These are phyloP conservation scores for Cicer judaicum DNA, from an alignment of 306 rosid genomes.

Conservation along the genomic window DNA sequence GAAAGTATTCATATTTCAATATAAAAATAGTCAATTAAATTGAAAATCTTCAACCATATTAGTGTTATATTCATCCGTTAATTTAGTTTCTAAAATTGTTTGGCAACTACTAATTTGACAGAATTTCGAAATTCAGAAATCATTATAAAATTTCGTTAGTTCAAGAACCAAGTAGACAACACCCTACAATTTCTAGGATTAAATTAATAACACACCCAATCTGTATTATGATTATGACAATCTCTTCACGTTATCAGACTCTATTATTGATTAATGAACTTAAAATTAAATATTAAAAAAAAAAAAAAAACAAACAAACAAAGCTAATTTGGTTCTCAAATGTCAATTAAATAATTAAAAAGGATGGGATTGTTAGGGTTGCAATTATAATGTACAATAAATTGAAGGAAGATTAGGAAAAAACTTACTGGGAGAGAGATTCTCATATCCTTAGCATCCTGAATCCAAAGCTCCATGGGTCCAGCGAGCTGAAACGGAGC, in stretches of 20 bases:
- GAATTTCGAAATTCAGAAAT: too few relatives aligned
- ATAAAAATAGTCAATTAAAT: too few relatives aligned
- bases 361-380: not conserved
- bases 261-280: not conserved
- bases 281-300: not conserved
- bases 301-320: not conserved
- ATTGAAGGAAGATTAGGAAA: not conserved
- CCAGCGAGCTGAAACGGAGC: slow-evolving; percentile 96
- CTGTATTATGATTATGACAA: not conserved
- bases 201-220: too few relatives aligned
- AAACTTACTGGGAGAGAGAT: slow-evolving; percentile 78
- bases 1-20: too few relatives aligned
- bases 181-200: too few relatives aligned
- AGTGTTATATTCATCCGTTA: too few relatives aligned
- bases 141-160: too few relatives aligned
- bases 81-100: too few relatives aligned
- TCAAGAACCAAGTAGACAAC: too few relatives aligned
- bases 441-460: slow-evolving; percentile 85
- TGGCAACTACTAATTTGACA: too few relatives aligned
- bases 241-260: not conserved
- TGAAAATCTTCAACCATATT: too few relatives aligned
- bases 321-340: not conserved
- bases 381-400: not conserved
- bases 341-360: not conserved
- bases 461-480: slow-evolving; percentile 97